Base-by-base conservation (phyloP, 2,329 filamentous ascomycete genomes). In the Fusarium illudens region DNA sequence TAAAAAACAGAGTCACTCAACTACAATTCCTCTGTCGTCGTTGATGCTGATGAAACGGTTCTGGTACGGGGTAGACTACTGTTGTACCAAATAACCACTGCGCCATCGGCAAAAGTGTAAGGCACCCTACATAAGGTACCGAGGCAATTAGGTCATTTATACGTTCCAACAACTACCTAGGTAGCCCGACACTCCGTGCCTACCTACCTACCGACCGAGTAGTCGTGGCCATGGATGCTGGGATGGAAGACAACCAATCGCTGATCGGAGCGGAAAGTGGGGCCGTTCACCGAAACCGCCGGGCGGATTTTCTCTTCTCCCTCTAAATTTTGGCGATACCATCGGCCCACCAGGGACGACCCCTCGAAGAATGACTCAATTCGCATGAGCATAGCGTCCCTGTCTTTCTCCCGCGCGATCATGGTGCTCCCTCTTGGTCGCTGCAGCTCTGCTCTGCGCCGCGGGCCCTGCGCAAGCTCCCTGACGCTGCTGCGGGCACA, bases 371-470 rank as follows among this genome's bases (percentile, higher is more conserved):
- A 67, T 73, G 62, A 65, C 57, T 65, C 68, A 69, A 74, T 71
- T 67, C 53, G 49, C 54, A 7, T 59, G 50, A 63, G 50, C 48
- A 57, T 49, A 56, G 25, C 39, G n/a, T 30, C 22, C 1, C 19
- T 37, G 44, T 39, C 52, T 22, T 25, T 59, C n/a, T 55, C n/a
- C 32, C 25, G 55, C 19, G 44, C 49, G 49, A 63, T 49, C 54
- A 76, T 72, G 72, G 67, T 72, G 67, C 68, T 71, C 39, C 68
- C 67, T 56, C 42, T 75, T 27, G 64, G 68, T 56, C 72, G 73
- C 51, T 72, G 67, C 22, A 64, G 71, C 52, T 51, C 66, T 13
- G 49, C 65, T 7, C 11, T 78, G 50, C 73, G 71, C 36, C 56
- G 55, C 15, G 57, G 60, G 9, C 27, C 44, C 29, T 60, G 22